These are phyloP conservation scores for Podospora appendiculata DNA, from an alignment of 495 filamentous ascomycete genomes.

Conservation along the genomic window DNA sequence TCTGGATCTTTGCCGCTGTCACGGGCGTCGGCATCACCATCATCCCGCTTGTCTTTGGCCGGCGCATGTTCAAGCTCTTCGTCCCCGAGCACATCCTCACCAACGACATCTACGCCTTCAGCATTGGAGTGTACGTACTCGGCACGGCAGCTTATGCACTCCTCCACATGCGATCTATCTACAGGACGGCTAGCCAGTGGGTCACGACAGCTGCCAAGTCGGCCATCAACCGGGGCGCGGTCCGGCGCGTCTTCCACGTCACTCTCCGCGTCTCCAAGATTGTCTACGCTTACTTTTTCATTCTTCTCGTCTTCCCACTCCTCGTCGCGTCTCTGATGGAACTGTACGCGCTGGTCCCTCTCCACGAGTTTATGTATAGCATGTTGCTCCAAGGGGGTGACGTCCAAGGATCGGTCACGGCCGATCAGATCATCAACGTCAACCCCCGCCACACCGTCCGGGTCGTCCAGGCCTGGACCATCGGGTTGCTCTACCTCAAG, in stretches of 20 bases:
- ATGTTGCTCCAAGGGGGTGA: conserved; percentile 5
- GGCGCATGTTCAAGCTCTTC: conserved; percentile 59
- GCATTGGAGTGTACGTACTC: conserved; percentile 73
- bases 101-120: conserved; percentile 96
- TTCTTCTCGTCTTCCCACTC: conserved; percentile 70
- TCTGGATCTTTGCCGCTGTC: conserved; percentile 92
- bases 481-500: conserved; percentile 88
- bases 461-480: conserved; percentile 86
- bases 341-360: conserved; percentile 79
- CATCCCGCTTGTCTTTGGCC: conserved; percentile 75
- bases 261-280: conserved; percentile 36
- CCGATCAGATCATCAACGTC: conserved; percentile 1
- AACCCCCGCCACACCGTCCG: conserved; percentile 67
- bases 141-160: conserved; percentile 54
- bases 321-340: conserved; percentile 78
- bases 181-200: conserved; percentile 27
- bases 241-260: conserved; percentile 18
- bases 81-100: conserved; percentile 61
- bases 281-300: conserved; percentile 62
- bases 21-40: conserved; percentile 86
- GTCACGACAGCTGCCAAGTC: conserved; percentile 13
- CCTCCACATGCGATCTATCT: conserved; percentile 43
- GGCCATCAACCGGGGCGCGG: conserved; percentile 25
- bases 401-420: neutral
- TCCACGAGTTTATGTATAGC: conserved; percentile 71